phyloP scores from a whole-genome alignment of 192 early-diverging fungal genomes.

The Diversispora epigaea region DNA sequence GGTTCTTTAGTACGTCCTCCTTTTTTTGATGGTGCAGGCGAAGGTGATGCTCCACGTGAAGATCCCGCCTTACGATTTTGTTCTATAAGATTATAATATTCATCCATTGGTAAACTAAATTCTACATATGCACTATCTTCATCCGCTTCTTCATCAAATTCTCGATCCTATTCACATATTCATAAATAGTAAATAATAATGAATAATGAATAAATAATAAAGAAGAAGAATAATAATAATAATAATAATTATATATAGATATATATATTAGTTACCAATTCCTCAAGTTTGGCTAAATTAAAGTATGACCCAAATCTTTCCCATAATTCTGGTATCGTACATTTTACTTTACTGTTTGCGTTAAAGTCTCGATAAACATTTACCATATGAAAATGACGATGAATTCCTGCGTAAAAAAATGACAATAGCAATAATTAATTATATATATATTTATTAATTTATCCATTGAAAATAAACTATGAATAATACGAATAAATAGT shows the following conservation, averaged over 20 bases:
- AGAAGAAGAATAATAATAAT: not conserved
- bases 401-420: conserved; percentile 44
- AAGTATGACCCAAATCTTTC: conserved; percentile 39
- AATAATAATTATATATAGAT: not conserved
- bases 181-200: not conserved
- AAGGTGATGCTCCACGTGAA: conserved; percentile 23
- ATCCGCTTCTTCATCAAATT: conserved; percentile 37
- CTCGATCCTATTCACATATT: conserved; percentile 38
- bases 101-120: conserved; percentile 47
- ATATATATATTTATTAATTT: not conserved
- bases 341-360: conserved; percentile 36
- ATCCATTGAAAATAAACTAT: too few species aligned
- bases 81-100: conserved; percentile 47
- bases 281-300: conserved; percentile 44
- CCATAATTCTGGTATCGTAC: conserved; percentile 45
- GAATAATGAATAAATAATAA: not conserved
- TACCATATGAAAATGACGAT: conserved; percentile 51
- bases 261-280: conserved; percentile 35
- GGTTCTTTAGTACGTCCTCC: conserved; percentile 35
- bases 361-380: conserved; percentile 44
- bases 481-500: not conserved
- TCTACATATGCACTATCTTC: conserved; percentile 34
- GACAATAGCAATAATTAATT: not conserved
- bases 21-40: conserved; percentile 32
- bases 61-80: conserved; percentile 48